A percentile compares a stretch with the other conserved stretches of the same genome.
Evolutionary conservation across 768 basidiomycete genomes (phyloP).

Genomic region (Hirschioporus abietinus): DNA sequence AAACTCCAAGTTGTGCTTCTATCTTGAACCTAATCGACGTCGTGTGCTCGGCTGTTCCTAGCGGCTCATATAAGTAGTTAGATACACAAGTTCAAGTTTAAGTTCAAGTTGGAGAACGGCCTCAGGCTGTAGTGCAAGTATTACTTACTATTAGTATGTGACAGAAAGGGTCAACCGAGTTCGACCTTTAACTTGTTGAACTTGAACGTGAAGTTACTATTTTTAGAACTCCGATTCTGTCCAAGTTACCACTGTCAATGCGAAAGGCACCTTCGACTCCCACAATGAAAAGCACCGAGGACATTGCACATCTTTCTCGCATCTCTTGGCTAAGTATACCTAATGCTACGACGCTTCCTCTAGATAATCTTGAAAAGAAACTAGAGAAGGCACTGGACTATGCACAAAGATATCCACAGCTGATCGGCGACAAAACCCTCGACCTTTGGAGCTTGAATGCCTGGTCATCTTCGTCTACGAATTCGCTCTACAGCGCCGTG

Average conservation of each 20-base stretch:
- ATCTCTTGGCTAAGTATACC: not conserved
- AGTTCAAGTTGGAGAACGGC: no score
- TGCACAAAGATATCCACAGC: not conserved
- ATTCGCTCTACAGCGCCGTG: not conserved
- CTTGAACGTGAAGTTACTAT: no score
- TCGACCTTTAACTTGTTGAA: no score
- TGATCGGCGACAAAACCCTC: not conserved
- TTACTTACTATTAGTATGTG: no score
- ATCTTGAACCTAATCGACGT: no score
- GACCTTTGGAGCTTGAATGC: not conserved
- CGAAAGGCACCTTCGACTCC: not conserved
- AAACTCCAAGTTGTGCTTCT: no score
- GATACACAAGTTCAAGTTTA: no score
- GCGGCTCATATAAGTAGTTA: no score
- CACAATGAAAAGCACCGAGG: not conserved
- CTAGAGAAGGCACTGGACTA: slow-evolving; percentile 1
- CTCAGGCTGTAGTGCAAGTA: no score
- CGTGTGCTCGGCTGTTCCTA: no score
- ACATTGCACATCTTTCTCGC: not conserved
- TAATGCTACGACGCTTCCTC: not conserved
- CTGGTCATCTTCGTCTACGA: not conserved
- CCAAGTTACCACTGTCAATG: not conserved
- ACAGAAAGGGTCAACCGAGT: no score
- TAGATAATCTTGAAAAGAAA: not conserved
- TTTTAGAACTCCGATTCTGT: not conserved